A percentile compares a stretch with the other conserved stretches of the same genome.
These are phyloP conservation scores for Boletus sensibilis DNA, from an alignment of 768 basidiomycete genomes.

Conservation along the genomic window DNA sequence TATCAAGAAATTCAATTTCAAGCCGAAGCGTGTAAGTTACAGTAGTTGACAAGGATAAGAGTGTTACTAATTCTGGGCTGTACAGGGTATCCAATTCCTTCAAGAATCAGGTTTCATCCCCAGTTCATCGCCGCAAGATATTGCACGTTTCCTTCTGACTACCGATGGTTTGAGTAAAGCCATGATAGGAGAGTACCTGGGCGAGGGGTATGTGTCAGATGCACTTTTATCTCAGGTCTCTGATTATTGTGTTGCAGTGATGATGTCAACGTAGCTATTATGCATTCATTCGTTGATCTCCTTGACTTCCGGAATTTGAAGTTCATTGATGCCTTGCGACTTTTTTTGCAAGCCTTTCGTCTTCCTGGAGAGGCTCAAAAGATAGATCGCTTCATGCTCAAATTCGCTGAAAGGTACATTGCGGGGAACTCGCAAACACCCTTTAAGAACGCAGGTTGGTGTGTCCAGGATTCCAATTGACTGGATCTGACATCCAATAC, in stretches of 20 bases:
- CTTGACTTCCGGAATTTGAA: slow-evolving; percentile 79
- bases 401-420: slow-evolving; percentile 97
- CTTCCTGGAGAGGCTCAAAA: slow-evolving; percentile 97
- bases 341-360: slow-evolving; percentile 93
- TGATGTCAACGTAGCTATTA: slow-evolving; percentile 83
- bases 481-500: slow-evolving; percentile 8
- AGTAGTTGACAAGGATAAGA: neutral
- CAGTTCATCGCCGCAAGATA: slow-evolving; percentile 65
- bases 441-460: slow-evolving; percentile 91
- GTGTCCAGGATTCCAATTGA: neutral
- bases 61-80: slow-evolving; percentile 1
- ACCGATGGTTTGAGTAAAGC: slow-evolving; percentile 94
- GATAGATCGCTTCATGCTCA: slow-evolving; percentile 98
- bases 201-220: slow-evolving; percentile 74
- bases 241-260: slow-evolving; percentile 52
- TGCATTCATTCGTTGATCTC: slow-evolving; percentile 96
- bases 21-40: slow-evolving; percentile 84
- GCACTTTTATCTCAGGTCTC: neutral
- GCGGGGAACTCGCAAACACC: slow-evolving; percentile 79
- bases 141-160: slow-evolving; percentile 80
- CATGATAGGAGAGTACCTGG: slow-evolving; percentile 97
- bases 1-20: slow-evolving; percentile 97
- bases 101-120: slow-evolving; percentile 85
- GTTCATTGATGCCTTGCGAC: slow-evolving; percentile 87
- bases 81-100: slow-evolving; percentile 85